These are phyloP conservation scores for Linanthus parryae DNA, from an alignment of 148 eudicot genomes.

Conservation along the genomic window DNA sequence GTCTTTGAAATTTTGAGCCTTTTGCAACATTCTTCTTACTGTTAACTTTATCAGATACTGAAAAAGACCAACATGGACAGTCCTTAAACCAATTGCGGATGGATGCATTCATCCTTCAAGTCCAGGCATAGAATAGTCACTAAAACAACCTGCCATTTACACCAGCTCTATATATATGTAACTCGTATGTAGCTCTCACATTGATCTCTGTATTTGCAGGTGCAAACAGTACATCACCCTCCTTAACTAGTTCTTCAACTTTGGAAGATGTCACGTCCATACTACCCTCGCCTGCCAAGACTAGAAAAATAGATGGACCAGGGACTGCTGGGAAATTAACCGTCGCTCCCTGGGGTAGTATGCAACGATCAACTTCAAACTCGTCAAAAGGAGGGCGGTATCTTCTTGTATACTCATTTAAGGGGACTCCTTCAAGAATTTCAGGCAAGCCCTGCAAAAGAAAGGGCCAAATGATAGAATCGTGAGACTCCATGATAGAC, in stretches of 20 bases:
- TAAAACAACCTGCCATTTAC: slow-evolving; percentile 54
- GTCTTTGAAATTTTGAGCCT: no score
- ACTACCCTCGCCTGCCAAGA: slow-evolving; percentile 59
- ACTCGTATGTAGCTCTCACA: slow-evolving; percentile 26
- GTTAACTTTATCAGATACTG: no score
- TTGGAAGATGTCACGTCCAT: slow-evolving; percentile 16
- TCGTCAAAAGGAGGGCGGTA: slow-evolving; percentile 84
- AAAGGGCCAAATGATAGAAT: no score
- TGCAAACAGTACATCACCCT: slow-evolving; percentile 72
- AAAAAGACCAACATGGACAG: no score
- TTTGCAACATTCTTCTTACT: no score
- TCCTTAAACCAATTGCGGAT: no score
- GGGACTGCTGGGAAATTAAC: slow-evolving; percentile 42
- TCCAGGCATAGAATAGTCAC: no score
- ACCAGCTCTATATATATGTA: slow-evolving; percentile 79
- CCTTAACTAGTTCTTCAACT: slow-evolving; percentile 30
- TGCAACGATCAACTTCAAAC: slow-evolving; percentile 82
- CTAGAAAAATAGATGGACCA: slow-evolving; percentile 74
- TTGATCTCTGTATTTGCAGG: slow-evolving; percentile 54
- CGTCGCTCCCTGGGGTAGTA: slow-evolving; percentile 36
- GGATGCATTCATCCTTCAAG: no score
- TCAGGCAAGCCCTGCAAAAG: slow-evolving; percentile 76
- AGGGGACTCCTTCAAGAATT: slow-evolving; percentile 44
- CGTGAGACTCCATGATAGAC: no score
- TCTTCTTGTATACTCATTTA: slow-evolving; percentile 51